phyloP scores from a whole-genome alignment of 805 yeast genomes.

The Myxozyma lipomycoides region DNA sequence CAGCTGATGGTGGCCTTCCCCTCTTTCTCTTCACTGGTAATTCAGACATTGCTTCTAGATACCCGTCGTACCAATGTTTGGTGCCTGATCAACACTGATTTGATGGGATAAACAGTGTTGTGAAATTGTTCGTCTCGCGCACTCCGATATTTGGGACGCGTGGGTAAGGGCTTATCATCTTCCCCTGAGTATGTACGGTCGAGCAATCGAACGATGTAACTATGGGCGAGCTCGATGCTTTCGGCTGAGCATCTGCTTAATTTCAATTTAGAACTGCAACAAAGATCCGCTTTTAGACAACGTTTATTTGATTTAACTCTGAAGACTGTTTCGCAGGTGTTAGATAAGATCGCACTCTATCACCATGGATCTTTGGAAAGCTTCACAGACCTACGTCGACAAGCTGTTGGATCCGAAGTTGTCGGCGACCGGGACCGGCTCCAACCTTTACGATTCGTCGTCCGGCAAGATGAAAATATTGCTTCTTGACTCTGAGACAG shows the following conservation, averaged over 20 bases:
- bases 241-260: no score
- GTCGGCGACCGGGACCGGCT: conserved; percentile 22
- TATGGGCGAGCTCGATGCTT: no score
- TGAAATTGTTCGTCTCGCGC: no score
- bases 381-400: conserved; percentile 41
- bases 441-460: conserved; percentile 32
- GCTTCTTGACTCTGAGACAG: conserved; percentile 70
- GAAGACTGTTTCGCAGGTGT: background rate
- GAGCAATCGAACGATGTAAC: no score
- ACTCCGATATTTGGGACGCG: background rate
- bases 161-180: background rate
- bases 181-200: no score
- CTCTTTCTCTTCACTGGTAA: background rate
- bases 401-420: conserved; percentile 35
- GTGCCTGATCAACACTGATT: no score
- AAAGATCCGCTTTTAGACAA: background rate
- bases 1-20: background rate
- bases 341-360: no score
- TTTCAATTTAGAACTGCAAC: no score
- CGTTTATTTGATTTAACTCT: background rate
- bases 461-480: conserved; percentile 57
- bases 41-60: background rate
- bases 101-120: no score
- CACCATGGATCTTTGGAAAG: conserved; percentile 39
- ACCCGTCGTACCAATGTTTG: no score